A percentile compares a stretch with the other conserved stretches of the same genome.
Evolutionary conservation across 192 early-diverging fungal species (phyloP).

Genomic region (Coemansia sp.): DNA sequence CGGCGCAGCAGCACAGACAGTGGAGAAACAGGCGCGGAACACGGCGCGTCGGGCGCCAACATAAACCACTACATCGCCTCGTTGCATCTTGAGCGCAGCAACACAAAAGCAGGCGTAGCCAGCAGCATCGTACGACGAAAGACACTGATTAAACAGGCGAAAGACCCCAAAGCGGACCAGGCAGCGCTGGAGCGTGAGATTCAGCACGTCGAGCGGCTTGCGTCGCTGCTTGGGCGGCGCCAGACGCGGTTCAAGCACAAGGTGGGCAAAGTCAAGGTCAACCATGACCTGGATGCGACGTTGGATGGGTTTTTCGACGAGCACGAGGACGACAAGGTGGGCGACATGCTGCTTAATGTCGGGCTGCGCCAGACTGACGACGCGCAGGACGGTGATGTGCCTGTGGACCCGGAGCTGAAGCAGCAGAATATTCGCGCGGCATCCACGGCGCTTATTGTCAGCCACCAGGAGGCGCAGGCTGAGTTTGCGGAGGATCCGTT

Average conservation of each 20-base stretch:
- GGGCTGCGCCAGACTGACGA: conserved; percentile 4
- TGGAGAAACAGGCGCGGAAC: neutral
- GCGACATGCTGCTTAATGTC: conserved; percentile 34
- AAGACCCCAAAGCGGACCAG: conserved; percentile 48
- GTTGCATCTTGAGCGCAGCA: conserved; percentile 42
- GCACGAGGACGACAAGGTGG: conserved; percentile 42
- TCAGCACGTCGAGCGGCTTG: conserved; percentile 41
- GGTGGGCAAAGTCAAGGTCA: conserved; percentile 24
- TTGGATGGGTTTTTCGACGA: conserved; percentile 47
- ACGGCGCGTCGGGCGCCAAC: neutral
- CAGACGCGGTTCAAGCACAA: conserved; percentile 44
- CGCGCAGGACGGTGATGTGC: neutral
- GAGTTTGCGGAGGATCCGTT: conserved; percentile 35
- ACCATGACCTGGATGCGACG: conserved; percentile 46
- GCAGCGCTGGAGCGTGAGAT: conserved; percentile 49
- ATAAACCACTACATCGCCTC: conserved; percentile 40
- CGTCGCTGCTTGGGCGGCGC: conserved; percentile 48
- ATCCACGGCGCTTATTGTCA: conserved; percentile 33
- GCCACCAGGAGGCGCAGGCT: conserved; percentile 18
- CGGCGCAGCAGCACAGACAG: neutral
- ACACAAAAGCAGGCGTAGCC: conserved; percentile 20
- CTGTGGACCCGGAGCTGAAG: conserved; percentile 35
- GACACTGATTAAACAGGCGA: conserved; percentile 46
- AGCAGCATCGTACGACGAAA: conserved; percentile 34
- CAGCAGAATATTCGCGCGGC: conserved; percentile 32